A percentile compares a stretch with the other conserved stretches of the same genome.
phyloP scores from a whole-genome alignment of 2,329 filamentous ascomycete species.

The Aspergillus sp. region DNA sequence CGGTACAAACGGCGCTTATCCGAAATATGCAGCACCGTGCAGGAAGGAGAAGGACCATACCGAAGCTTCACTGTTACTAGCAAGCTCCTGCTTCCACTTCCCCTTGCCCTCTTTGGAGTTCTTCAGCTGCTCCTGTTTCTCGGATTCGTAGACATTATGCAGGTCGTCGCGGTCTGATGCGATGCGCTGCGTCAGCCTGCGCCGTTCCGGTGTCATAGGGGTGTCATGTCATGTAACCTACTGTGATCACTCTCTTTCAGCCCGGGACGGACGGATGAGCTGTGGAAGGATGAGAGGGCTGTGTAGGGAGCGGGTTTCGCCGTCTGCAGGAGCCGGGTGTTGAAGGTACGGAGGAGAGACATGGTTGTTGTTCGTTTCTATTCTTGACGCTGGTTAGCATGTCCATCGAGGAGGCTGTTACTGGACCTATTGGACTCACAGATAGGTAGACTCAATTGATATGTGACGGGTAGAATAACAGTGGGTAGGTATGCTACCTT shows the following conservation, averaged over 20 bases:
- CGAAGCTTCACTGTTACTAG: conserved; percentile 74
- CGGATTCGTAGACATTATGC: conserved; percentile 42
- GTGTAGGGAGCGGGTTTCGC: conserved; percentile 17
- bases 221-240: conserved; percentile 11
- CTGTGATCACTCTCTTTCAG: conserved; percentile 37
- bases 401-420: too few species aligned
- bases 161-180: conserved; percentile 43
- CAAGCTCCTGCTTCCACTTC: conserved; percentile 75
- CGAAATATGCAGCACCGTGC: background rate
- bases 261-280: conserved; percentile 21
- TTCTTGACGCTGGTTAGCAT: background rate
- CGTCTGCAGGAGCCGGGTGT: conserved; percentile 17
- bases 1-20: background rate
- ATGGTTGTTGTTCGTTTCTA: conserved; percentile 20
- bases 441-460: too few species aligned
- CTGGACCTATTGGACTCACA: too few species aligned
- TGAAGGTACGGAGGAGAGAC: conserved; percentile 31
- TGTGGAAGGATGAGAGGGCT: conserved; percentile 25
- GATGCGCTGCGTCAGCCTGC: background rate
- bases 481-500: too few species aligned
- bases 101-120: conserved; percentile 58
- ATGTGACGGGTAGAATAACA: too few species aligned
- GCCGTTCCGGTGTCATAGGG: too few species aligned
- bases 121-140: conserved; percentile 62
- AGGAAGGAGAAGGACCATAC: conserved; percentile 41